A percentile compares a stretch with the other conserved stretches of the same genome.
Evolutionary conservation across 208 protist species (phyloP).

Genomic region (Crithidia thermophila): DNA sequence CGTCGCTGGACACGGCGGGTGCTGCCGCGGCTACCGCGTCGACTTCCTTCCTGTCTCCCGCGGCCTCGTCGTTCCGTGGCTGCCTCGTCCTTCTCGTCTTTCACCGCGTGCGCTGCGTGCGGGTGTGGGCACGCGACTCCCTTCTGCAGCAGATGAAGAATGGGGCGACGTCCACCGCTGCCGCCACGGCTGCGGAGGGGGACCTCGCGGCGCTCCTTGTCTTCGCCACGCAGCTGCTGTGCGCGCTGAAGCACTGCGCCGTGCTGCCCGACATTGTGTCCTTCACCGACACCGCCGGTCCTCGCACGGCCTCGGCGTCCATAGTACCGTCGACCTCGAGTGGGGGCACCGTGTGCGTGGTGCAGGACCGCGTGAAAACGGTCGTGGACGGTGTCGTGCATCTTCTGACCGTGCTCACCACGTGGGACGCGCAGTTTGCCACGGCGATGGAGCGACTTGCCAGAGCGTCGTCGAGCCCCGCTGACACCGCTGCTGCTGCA

Average conservation of each 20-base stretch:
- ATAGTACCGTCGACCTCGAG: not conserved
- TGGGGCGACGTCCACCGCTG: not conserved
- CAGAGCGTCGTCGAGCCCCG: not conserved
- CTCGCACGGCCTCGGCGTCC: not conserved
- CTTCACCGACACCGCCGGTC: constrained; percentile 15
- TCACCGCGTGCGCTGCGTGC: constrained; percentile 38
- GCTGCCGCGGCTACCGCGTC: constrained; percentile 28
- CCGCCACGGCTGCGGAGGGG: not conserved
- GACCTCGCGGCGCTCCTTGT: not conserved
- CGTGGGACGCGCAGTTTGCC: constrained; percentile 38
- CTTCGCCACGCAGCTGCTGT: constrained; percentile 55
- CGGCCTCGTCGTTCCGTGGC: constrained; percentile 23
- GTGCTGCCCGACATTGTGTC: constrained; percentile 1
- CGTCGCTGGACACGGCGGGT: constrained; percentile 15
- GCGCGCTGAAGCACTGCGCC: constrained; percentile 52
- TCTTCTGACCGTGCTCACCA: constrained; percentile 53
- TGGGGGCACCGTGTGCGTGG: not conserved
- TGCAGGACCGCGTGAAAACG: constrained; percentile 8
- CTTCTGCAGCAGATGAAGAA: constrained; percentile 9
- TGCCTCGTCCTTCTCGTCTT: constrained; percentile 50
- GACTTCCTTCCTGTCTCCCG: not conserved
- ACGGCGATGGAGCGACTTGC: constrained; percentile 14
- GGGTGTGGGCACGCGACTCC: constrained; percentile 38
- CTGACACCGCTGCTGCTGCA: not conserved
- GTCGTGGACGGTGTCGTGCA: constrained; percentile 51